Evolutionary conservation across 1,284 basidiomycete species (phyloP).

Genomic region (Naganishia liquefaciens): DNA sequence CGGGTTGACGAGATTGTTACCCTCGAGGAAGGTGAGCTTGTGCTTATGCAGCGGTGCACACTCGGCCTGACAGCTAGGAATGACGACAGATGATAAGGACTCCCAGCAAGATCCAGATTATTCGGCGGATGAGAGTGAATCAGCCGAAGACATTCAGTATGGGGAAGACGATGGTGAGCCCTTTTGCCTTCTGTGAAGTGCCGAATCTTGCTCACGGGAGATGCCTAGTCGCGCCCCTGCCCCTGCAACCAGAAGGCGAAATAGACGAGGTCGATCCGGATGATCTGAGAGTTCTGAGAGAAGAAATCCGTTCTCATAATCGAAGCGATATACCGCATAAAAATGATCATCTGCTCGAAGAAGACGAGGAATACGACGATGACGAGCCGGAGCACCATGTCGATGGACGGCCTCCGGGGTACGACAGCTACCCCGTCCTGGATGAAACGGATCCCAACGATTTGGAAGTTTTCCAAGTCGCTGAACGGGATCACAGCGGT

Average conservation of each 20-base stretch:
- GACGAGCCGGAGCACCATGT: conserved; percentile 26
- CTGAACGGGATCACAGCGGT: conserved; percentile 4
- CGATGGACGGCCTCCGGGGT: conserved; percentile 26
- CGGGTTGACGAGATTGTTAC: conserved; percentile 14
- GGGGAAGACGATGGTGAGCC: conserved; percentile 26
- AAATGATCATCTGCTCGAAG: conserved; percentile 1
- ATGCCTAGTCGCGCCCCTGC: neutral
- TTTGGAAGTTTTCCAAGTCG: conserved; percentile 12
- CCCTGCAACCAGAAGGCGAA: neutral
- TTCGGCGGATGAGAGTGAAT: conserved; percentile 19
- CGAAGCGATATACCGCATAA: conserved; percentile 17
- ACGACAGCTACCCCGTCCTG: conserved; percentile 27
- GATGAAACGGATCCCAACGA: conserved; percentile 30
- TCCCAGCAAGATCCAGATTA: conserved; percentile 23
- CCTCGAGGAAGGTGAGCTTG: conserved; percentile 25
- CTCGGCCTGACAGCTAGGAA: no score
- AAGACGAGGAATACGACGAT: conserved; percentile 27
- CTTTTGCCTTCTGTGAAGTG: neutral
- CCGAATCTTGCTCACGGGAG: no score
- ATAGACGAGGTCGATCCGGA: conserved; percentile 15
- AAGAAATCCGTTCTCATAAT: conserved; percentile 27
- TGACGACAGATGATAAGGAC: conserved; percentile 26
- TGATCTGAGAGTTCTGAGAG: neutral
- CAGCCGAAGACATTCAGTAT: conserved; percentile 25
- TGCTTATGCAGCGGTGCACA: neutral